Evolutionary conservation across 2,329 filamentous ascomycete genomes (phyloP).

Genomic region (Cladosporium sp.): DNA sequence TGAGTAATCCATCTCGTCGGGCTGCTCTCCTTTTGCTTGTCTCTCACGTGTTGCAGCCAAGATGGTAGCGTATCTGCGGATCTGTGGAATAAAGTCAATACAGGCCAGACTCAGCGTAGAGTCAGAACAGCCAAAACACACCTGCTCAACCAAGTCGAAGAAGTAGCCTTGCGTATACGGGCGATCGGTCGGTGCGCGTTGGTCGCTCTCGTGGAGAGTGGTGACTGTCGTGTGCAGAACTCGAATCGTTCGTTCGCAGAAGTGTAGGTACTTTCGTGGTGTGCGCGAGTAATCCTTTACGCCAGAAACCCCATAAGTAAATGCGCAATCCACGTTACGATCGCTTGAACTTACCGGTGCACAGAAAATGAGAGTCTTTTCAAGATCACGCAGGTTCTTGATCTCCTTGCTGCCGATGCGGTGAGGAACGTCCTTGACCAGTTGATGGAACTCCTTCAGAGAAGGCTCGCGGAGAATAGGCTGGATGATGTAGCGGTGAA

Average conservation of each 20-base stretch:
- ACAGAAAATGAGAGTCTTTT: conserved; percentile 88
- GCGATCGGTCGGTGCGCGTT: conserved; percentile 78
- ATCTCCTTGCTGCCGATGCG: conserved; percentile 84
- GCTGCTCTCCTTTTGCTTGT: conserved; percentile 57
- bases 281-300: conserved; percentile 72
- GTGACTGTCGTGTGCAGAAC: conserved; percentile 89
- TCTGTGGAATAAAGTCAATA: conserved; percentile 45
- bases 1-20: conserved; percentile 55
- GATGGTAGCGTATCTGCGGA: conserved; percentile 83
- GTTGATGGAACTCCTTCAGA: conserved; percentile 77
- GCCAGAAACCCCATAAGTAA: conserved; percentile 64
- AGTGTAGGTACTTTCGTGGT: conserved; percentile 77
- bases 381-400: conserved; percentile 86
- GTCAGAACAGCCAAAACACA: conserved; percentile 31
- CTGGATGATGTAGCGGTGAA: conserved; percentile 75
- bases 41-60: conserved; percentile 74
- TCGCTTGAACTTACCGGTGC: conserved; percentile 78
- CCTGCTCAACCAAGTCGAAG: conserved; percentile 89
- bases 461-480: conserved; percentile 74
- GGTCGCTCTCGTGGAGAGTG: conserved; percentile 81
- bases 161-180: conserved; percentile 97
- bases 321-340: conserved; percentile 60
- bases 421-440: conserved; percentile 75
- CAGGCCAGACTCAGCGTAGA: conserved; percentile 21
- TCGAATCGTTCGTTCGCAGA: conserved; percentile 86